Percentiles rank a stretch among this genome's conserved stretches.
Conservation (phyloP, 83 land plant species). For the Thuja plicata region DNA sequence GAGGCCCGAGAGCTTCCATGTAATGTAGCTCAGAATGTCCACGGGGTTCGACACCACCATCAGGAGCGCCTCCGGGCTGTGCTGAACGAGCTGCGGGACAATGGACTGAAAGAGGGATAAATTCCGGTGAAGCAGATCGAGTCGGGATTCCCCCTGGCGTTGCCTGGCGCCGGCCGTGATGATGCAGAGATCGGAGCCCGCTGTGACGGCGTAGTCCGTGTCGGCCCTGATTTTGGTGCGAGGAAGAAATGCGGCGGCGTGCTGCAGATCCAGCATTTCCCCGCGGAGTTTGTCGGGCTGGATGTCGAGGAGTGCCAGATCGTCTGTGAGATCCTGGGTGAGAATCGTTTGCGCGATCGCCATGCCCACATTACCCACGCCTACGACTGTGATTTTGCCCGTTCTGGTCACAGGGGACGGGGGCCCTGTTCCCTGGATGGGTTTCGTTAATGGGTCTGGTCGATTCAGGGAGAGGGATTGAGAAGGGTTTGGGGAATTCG, state of each 20-base stretch:
- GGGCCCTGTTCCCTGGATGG: conserved; percentile 32
- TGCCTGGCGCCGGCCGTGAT: conserved; percentile 88
- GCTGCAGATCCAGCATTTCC: conserved; percentile 95
- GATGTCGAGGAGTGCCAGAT: conserved; percentile 79
- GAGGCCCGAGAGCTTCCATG: conserved; percentile 84
- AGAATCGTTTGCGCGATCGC: conserved; percentile 91
- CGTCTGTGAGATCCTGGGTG: conserved; percentile 75
- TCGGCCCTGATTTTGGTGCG: conserved; percentile 58
- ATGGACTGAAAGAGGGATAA: conserved; percentile 42
- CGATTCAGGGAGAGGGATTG: neutral
- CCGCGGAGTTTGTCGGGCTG: conserved; percentile 78
- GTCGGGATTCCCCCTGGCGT: conserved; percentile 69
- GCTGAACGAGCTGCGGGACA: conserved; percentile 57
- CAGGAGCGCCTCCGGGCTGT: conserved; percentile 67
- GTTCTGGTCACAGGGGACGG: conserved; percentile 31
- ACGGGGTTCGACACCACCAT: conserved; percentile 90
- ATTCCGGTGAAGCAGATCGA: conserved; percentile 69
- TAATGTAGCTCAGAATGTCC: conserved; percentile 72
- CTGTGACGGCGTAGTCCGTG: conserved; percentile 71
- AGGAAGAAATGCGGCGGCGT: conserved; percentile 90
- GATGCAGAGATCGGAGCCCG: conserved; percentile 72
- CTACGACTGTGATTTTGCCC: conserved; percentile 74
- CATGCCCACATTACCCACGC: conserved; percentile 91
- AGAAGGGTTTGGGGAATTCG: neutral
- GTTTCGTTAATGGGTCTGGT: conserved; percentile 44